Conservation (phyloP, 2,329 filamentous ascomycete species). For the Verruconis gallopava region DNA sequence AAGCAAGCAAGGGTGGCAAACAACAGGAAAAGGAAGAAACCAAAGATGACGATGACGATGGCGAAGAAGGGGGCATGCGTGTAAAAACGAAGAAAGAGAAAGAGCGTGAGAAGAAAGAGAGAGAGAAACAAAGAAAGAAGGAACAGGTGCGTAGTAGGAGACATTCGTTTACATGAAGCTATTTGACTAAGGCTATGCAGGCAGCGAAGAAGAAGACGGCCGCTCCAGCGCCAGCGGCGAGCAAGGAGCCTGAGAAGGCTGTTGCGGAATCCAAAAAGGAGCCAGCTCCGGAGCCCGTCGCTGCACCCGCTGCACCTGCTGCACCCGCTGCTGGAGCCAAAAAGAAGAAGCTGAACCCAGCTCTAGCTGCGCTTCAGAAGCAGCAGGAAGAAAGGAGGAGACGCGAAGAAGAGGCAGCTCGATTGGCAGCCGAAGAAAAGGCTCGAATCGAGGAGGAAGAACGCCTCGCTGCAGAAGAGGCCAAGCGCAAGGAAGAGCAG, state of each 20-base stretch:
- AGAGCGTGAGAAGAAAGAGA: constrained; percentile 94
- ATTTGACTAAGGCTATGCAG: constrained; percentile 21
- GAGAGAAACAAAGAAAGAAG: constrained; percentile 97
- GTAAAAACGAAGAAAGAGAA: constrained; percentile 97
- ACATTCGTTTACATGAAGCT: neutral
- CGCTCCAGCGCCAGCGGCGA: constrained; percentile 37
- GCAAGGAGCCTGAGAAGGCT: constrained; percentile 31
- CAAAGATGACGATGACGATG: constrained; percentile 37
- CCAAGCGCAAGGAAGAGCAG: constrained; percentile 56
- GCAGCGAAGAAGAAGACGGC: constrained; percentile 44
- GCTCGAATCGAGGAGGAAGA: constrained; percentile 54
- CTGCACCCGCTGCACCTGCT: constrained; percentile 18
- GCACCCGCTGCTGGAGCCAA: constrained; percentile 43
- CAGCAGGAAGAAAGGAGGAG: constrained; percentile 67
- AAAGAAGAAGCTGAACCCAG: constrained; percentile 77
- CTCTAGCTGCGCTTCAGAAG: constrained; percentile 61
- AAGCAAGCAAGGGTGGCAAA: constrained; percentile 32
- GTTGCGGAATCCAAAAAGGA: constrained; percentile 23
- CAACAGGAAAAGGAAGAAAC: constrained; percentile 25
- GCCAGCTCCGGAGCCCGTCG: constrained; percentile 22
- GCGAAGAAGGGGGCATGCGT: constrained; percentile 46
- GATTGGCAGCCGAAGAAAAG: constrained; percentile 48
- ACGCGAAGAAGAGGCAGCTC: constrained; percentile 50
- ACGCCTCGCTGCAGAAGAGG: constrained; percentile 51
- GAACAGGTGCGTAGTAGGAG: constrained; percentile 58